phyloP scores from a whole-genome alignment of 441 rosid genomes.

The Populus trichocarpa region DNA sequence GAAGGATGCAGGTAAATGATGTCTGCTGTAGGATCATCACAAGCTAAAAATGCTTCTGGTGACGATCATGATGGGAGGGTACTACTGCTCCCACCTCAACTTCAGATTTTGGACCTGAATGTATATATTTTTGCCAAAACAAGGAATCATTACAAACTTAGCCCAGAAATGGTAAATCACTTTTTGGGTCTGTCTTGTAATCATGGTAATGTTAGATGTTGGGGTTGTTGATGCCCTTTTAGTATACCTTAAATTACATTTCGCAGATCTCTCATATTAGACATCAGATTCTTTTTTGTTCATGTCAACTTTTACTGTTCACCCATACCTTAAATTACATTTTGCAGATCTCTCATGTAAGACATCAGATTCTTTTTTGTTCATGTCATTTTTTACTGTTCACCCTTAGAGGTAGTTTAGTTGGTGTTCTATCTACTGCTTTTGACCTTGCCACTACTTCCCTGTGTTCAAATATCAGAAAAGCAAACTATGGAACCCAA shows the following conservation, averaged over 20 bases:
- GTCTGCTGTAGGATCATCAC: conserved; percentile 22
- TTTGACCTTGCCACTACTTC: neutral
- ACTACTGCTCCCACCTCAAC: neutral
- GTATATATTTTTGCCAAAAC: neutral
- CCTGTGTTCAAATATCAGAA: neutral
- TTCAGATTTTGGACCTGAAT: neutral
- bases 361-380: neutral
- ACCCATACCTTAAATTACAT: neutral
- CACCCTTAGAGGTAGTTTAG: neutral
- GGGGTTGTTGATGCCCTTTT: neutral
- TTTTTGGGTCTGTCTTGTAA: neutral
- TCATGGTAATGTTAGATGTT: neutral
- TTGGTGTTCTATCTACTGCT: neutral
- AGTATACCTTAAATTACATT: neutral
- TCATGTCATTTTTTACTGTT: neutral
- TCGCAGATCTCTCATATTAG: neutral
- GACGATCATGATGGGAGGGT: neutral
- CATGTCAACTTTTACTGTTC: neutral
- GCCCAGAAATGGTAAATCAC: neutral
- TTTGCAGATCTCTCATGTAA: neutral
- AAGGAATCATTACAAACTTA: neutral
- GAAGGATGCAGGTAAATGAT: conserved; percentile 42
- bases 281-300: neutral
- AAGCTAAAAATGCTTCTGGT: conserved; percentile 14
- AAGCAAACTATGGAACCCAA: neutral